phyloP scores from a whole-genome alignment of 306 rosid genomes.

The Medicago truncatula region MtrunA17r5.0-ANR NC_053044.1:38509501-38510000 shows the following conservation, averaged over 20 bases:
- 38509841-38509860: conserved; percentile 1
- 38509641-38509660: conserved; percentile 86
- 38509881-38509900: background rate
- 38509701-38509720: conserved; percentile 80
- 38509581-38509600: conserved; percentile 67
- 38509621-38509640: conserved; percentile 81
- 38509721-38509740: conserved; percentile 61
- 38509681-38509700: conserved; percentile 72
- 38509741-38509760: background rate
- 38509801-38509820: conserved; percentile 6
- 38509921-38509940: background rate
- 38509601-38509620: conserved; percentile 82
- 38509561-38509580: conserved; percentile 44
- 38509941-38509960: background rate
- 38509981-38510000: background rate
- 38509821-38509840: background rate
- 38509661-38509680: conserved; percentile 84
- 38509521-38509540: conserved; percentile 36
- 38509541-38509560: conserved; percentile 11
- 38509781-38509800: conserved; percentile 21
- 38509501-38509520: conserved; percentile 14
- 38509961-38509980: background rate
- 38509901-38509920: background rate
- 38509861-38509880: background rate
- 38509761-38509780: conserved; percentile 14